Conservation (phyloP, 495 filamentous ascomycete genomes). For the Aspergillus baeticus region DNA sequence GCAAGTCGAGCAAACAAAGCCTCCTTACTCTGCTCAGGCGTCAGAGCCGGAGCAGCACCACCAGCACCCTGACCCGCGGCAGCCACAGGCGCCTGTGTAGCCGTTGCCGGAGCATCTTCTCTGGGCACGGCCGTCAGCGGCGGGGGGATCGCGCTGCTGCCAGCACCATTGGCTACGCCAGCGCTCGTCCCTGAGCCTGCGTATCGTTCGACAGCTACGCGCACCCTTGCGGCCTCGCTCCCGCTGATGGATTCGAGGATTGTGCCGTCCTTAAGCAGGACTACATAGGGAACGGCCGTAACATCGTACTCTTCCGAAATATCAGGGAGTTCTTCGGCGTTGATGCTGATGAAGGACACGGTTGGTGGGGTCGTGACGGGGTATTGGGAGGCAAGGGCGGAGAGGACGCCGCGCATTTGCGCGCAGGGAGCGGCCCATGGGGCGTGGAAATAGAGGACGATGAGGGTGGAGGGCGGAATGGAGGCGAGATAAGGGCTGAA, state of each 20-base stretch:
- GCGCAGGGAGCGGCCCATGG: conserved; percentile 96
- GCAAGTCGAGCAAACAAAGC: conserved; percentile 72
- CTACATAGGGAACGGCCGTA: conserved; percentile 87
- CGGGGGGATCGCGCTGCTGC: conserved; percentile 51
- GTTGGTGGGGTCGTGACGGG: conserved; percentile 60
- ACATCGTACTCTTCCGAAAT: conserved; percentile 89
- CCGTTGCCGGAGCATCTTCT: conserved; percentile 36
- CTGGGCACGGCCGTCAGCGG: conserved; percentile 45
- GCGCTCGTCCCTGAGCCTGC: conserved; percentile 42
- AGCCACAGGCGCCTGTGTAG: conserved; percentile 42
- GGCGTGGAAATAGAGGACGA: conserved; percentile 89
- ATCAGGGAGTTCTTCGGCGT: conserved; percentile 87
- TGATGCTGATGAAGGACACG: conserved; percentile 80
- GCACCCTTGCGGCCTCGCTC: conserved; percentile 79
- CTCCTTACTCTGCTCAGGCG: conserved; percentile 65
- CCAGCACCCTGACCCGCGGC: conserved; percentile 22
- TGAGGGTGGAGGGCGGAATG: conserved; percentile 64
- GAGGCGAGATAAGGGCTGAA: conserved; percentile 65
- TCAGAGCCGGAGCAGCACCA: conserved; percentile 30
- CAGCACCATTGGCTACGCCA: conserved; percentile 14
- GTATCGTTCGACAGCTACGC: conserved; percentile 78
- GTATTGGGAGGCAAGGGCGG: conserved; percentile 80
- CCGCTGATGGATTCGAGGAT: conserved; percentile 81
- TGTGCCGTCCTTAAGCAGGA: conserved; percentile 68
- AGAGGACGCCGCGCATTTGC: conserved; percentile 87